A percentile compares a stretch with the other conserved stretches of the same genome.
Evolutionary conservation across 768 basidiomycete genomes (phyloP).

Genomic region (Russula vinacea): DNA sequence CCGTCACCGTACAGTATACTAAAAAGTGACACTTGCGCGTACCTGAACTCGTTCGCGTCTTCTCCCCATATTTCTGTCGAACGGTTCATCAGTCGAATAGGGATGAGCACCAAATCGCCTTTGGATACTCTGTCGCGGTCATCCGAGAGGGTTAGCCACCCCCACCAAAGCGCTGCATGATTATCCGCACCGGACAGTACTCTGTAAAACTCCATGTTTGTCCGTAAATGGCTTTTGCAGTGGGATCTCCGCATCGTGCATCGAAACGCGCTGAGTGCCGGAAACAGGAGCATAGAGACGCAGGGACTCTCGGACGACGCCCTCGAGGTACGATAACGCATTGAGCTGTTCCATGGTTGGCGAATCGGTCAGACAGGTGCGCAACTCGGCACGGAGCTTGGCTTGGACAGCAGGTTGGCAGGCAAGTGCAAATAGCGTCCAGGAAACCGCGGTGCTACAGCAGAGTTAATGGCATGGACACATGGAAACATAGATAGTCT

Average conservation of each 20-base stretch:
- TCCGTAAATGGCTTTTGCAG: constrained; percentile 32
- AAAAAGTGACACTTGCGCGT: background rate
- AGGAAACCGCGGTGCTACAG: constrained; percentile 35
- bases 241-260: constrained; percentile 36
- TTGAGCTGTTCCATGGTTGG: constrained; percentile 36
- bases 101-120: constrained; percentile 31
- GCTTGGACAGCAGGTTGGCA: constrained; percentile 36
- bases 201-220: constrained; percentile 20
- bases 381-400: constrained; percentile 38
- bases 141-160: background rate
- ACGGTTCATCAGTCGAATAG: constrained; percentile 34
- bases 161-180: too few relatives aligned
- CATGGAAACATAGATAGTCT: background rate
- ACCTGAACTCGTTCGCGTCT: constrained; percentile 37
- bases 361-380: constrained; percentile 29
- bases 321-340: constrained; percentile 37
- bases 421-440: constrained; percentile 38
- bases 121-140: constrained; percentile 16
- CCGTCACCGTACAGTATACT: background rate
- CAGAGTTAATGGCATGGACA: background rate
- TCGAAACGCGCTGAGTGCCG: constrained; percentile 32
- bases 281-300: constrained; percentile 34
- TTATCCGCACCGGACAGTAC: constrained; percentile 26
- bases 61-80: constrained; percentile 36
- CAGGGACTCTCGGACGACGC: constrained; percentile 36